These are phyloP conservation scores for Calamus simplicifolius DNA, from an alignment of 176 grass and related monocot species.

Conservation along the genomic window DNA sequence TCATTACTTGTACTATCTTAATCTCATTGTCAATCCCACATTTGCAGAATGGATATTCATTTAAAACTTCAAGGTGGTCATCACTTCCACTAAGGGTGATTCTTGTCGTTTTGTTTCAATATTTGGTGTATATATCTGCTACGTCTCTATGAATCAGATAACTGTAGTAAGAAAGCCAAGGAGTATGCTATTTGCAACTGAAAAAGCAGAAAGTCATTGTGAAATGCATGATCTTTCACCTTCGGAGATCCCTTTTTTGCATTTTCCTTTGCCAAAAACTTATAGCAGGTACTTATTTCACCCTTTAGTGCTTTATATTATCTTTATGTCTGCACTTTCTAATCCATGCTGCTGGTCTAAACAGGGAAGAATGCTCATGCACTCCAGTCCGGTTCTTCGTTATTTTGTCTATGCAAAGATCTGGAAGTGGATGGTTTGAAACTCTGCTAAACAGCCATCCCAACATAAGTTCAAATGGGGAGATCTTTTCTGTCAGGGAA, in stretches of 20 bases:
- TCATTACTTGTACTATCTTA: neutral
- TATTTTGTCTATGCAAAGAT: constrained; percentile 92
- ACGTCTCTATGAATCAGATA: constrained; percentile 64
- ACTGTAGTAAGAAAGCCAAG: constrained; percentile 29
- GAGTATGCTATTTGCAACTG: constrained; percentile 1
- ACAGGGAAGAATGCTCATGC: constrained; percentile 70
- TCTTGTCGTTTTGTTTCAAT: constrained; percentile 55
- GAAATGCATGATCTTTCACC: constrained; percentile 25
- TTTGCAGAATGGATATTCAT: constrained; percentile 52
- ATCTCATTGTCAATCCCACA: neutral
- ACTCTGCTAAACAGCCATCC: constrained; percentile 95
- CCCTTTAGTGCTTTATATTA: neutral
- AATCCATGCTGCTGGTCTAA: constrained; percentile 1
- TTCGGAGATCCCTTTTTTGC: constrained; percentile 43
- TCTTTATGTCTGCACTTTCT: constrained; percentile 7
- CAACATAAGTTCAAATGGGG: constrained; percentile 88
- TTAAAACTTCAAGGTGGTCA: constrained; percentile 53
- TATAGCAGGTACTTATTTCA: constrained; percentile 48
- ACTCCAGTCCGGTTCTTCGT: constrained; percentile 69
- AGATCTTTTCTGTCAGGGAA: constrained; percentile 55
- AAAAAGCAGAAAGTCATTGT: constrained; percentile 25
- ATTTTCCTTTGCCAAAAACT: constrained; percentile 70
- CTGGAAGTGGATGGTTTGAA: constrained; percentile 95
- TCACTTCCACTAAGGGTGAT: constrained; percentile 24
- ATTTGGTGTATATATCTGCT: constrained; percentile 54